phyloP scores from a whole-genome alignment of 2,329 filamentous ascomycete species.

The Emmonsiellopsis sp. region DNA sequence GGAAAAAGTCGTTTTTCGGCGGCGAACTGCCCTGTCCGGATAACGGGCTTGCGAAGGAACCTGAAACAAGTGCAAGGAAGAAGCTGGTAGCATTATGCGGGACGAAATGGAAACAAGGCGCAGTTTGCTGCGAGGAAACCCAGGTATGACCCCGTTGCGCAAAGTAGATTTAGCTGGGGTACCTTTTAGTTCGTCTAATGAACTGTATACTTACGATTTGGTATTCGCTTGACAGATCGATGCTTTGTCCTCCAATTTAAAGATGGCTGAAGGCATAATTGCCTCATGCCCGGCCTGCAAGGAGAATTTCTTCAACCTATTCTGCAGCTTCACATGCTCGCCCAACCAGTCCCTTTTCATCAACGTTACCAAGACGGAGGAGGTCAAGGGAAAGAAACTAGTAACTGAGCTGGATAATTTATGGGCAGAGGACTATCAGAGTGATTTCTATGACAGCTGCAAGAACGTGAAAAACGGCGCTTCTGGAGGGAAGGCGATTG shows the following conservation, averaged over 20 bases:
- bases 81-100: slow-evolving; percentile 82
- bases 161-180: background rate
- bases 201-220: background rate
- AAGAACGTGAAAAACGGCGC: slow-evolving; percentile 98
- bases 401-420: slow-evolving; percentile 88
- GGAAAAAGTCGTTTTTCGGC: slow-evolving; percentile 82
- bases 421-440: slow-evolving; percentile 72
- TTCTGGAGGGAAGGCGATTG: slow-evolving; percentile 87
- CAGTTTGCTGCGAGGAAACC: slow-evolving; percentile 74
- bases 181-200: background rate
- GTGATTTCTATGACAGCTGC: slow-evolving; percentile 90
- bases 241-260: slow-evolving; percentile 71
- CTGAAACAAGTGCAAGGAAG: slow-evolving; percentile 60
- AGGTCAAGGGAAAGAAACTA: slow-evolving; percentile 48
- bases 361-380: slow-evolving; percentile 72
- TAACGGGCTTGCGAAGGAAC: slow-evolving; percentile 71
- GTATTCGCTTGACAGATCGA: slow-evolving; percentile 49
- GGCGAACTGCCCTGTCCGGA: slow-evolving; percentile 86
- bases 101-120: slow-evolving; percentile 70
- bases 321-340: slow-evolving; percentile 97
- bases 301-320: slow-evolving; percentile 96
- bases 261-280: slow-evolving; percentile 80
- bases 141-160: slow-evolving; percentile 49
- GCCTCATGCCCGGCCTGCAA: slow-evolving; percentile 93
- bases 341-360: slow-evolving; percentile 92